Evolutionary conservation across 257 asterid genomes (phyloP).

Genomic region (Plectranthus barbatus): DNA sequence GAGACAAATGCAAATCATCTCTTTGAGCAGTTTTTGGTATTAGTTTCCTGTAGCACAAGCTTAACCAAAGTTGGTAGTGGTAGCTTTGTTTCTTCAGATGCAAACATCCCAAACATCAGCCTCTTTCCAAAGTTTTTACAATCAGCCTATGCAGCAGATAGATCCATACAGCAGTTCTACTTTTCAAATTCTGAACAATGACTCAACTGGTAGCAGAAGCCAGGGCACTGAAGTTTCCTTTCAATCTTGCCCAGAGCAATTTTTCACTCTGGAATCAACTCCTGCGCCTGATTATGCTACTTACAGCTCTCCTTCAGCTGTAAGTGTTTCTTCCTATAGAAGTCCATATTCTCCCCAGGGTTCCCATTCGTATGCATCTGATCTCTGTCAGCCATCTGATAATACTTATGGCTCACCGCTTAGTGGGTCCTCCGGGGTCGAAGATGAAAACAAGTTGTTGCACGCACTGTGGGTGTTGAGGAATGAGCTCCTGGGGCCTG

Average conservation of each 20-base stretch:
- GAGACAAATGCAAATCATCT: not conserved
- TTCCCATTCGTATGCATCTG: constrained; percentile 64
- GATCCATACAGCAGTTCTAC: constrained; percentile 32
- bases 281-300: constrained; percentile 36
- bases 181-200: constrained; percentile 53
- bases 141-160: constrained; percentile 38
- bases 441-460: constrained; percentile 55
- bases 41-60: not conserved
- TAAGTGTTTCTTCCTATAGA: constrained; percentile 49
- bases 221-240: constrained; percentile 46
- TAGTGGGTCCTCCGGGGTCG: constrained; percentile 77
- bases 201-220: constrained; percentile 33
- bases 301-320: constrained; percentile 58
- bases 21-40: not conserved
- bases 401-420: constrained; percentile 69
- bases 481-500: constrained; percentile 62
- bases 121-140: constrained; percentile 33
- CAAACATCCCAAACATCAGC: constrained; percentile 54
- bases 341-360: constrained; percentile 78
- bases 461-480: constrained; percentile 57
- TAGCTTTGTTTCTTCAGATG: constrained; percentile 43
- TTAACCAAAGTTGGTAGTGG: constrained; percentile 1
- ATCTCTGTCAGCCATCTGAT: constrained; percentile 48
- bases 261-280: constrained; percentile 78
- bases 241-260: constrained; percentile 43